Evolutionary conservation across 495 filamentous ascomycete genomes (phyloP), one percentile per base, ranked within the genome.

Genomic region (Penicillium lagena): DNA sequence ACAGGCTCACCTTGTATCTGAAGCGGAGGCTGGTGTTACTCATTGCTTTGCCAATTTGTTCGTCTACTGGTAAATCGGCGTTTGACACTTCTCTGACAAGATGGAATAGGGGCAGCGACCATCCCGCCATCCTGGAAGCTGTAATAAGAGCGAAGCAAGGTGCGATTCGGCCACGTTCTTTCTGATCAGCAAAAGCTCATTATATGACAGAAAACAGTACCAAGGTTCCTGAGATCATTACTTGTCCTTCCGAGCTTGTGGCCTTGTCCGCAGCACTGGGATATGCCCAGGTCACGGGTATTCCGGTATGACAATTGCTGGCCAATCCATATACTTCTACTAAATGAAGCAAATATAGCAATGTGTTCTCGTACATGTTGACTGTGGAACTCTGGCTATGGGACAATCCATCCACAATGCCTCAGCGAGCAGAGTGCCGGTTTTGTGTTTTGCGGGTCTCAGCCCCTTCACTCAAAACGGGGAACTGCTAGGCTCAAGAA

Each of bases 201-300:
- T 22, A 4, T 22, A 22, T 22, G 22, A 22, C 12, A 57, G 54
- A 43, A 65, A 70, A 52, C 64, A 72, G 55, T 64, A 63, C 40
- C 50, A 66, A 48, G 76, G 94, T 94, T 48, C 90, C 89, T 15
- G 76, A 72, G 15, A 86, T 95, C 50, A 85, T 95, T 53, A 95
- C 89, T 35, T 95, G 89, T 62, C 89, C 88, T 0, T 90, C 90
- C 43, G 89, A 93, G 82, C 90, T 95, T 83, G 90, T 96, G 9
- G 90, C 90, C 11, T 77, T 96, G 50, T 94, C 89, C 35, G 93
- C 91, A 80, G 90, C 90, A 14, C 86, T 95, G 59, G 90, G 89
- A 43, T 95, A 87, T 63, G 90, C 90, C 0, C 85, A 89, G 42
- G 62, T 87, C 8, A 94, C 87, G 11, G 75, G 79, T 37, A 78